These are phyloP conservation scores for Hordeum vulgare DNA, from an alignment of 176 grass and related monocot genomes.

Conservation along the genomic window MorexV3_pseudomolecules_assembly NC_058520.1:92033774-92034273, in stretches of 20 bases:
- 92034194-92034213: neutral
- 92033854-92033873: neutral
- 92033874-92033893: neutral
- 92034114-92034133: constrained; percentile 39
- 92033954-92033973: constrained; percentile 71
- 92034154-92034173: neutral
- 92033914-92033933: constrained; percentile 80
- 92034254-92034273: too few relatives aligned
- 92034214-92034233: constrained; percentile 45
- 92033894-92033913: constrained; percentile 16
- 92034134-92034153: constrained; percentile 27
- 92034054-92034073: neutral
- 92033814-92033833: too few relatives aligned
- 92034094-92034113: constrained; percentile 48
- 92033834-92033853: too few relatives aligned
- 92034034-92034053: neutral
- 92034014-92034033: constrained; percentile 16
- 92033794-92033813: too few relatives aligned
- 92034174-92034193: neutral
- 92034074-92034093: constrained; percentile 17
- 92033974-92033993: constrained; percentile 44
- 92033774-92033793: too few relatives aligned
- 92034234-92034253: constrained; percentile 45
- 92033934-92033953: constrained; percentile 47
- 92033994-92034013: constrained; percentile 53